Evolutionary conservation across 345 rosid species (phyloP), one percentile per base, ranked within the genome.

Genomic region (Lepidium aucheri): DNA sequence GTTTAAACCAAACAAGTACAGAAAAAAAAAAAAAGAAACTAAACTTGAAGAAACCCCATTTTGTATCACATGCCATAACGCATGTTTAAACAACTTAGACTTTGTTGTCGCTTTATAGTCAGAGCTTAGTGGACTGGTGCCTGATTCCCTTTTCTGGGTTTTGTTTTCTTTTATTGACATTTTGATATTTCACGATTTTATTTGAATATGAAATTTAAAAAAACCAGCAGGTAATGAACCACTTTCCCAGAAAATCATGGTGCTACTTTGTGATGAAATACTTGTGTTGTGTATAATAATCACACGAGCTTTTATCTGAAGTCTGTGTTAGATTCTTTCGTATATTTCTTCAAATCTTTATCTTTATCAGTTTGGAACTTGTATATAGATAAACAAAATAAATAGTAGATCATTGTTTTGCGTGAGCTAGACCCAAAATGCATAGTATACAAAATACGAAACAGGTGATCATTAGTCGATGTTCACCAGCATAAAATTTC

Each of bases 51-150:
- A 3, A 35, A 0, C 45, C 18, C 56, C 1, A 28, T 28, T 28
- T 42, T 66, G 7, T 50, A 61, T 52, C 77, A 66, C 77, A 73
- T 59, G 77, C 72, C 60, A 8, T 42, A 73, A 65, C 9, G 16
- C 68, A 66, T n/a, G n/a, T n/a, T n/a, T n/a, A n/a, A n/a, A n/a
- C 61, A 65, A 42, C 28, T 43, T 20, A 51, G 41, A 32, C 15
- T 50, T 26, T 57, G 38, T 69, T 75, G 78, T 75, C 78, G 40
- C 24, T 68, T 75, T 69, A 16, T 69, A n/a, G 58, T 57, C 63
- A 69, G 68, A 60, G 51, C 40, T 75, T 69, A 50, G 75, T 75
- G 78, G 28, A 57, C 62, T 62, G 67, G 38, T 43, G 70, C 70
- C 52, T 75, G 78, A 75, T 69, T 57, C 78, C 43, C 16, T 75